A percentile compares a stretch with the other conserved stretches of the same genome.
phyloP scores from a whole-genome alignment of 768 basidiomycete species.

The Boletus insuetus region DNA sequence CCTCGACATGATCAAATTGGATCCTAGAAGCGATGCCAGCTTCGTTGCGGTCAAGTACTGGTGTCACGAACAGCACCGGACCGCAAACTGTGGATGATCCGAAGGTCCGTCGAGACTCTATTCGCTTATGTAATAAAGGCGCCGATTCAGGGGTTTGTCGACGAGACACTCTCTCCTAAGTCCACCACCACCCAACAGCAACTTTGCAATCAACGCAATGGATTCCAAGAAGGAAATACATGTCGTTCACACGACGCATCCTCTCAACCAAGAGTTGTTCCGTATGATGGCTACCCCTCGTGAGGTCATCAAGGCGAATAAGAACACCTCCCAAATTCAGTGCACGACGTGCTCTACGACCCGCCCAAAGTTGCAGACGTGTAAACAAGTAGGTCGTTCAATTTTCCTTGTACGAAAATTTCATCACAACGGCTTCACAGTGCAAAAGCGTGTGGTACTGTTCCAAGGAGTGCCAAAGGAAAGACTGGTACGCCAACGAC shows the following conservation, averaged over 20 bases:
- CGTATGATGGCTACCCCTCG: conserved; percentile 2
- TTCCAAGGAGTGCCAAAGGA: conserved; percentile 21
- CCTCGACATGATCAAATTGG: too few relatives aligned
- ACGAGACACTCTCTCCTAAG: too few relatives aligned
- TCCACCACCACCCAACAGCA: too few relatives aligned
- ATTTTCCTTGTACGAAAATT: too few relatives aligned
- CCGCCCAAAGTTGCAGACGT: conserved; percentile 9
- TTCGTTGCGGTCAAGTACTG: too few relatives aligned
- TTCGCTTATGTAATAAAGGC: too few relatives aligned
- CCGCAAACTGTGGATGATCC: too few relatives aligned
- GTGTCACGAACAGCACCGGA: too few relatives aligned
- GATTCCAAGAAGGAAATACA: conserved; percentile 1
- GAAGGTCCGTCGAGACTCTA: too few relatives aligned
- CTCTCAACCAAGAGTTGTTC: conserved; percentile 6
- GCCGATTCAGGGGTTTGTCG: too few relatives aligned
- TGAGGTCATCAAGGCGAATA: conserved; percentile 10
- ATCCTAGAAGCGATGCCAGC: too few relatives aligned
- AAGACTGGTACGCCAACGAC: conserved; percentile 10
- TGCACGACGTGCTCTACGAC: conserved; percentile 15
- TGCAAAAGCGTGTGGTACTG: conserved; percentile 23
- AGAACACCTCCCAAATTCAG: neutral
- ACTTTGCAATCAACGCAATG: neutral
- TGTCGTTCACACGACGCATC: conserved; percentile 10
- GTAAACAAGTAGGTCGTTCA: neutral
- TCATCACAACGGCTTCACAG: neutral